phyloP scores from a whole-genome alignment of 139 green algal species.

The Micractinium sp. region DNA sequence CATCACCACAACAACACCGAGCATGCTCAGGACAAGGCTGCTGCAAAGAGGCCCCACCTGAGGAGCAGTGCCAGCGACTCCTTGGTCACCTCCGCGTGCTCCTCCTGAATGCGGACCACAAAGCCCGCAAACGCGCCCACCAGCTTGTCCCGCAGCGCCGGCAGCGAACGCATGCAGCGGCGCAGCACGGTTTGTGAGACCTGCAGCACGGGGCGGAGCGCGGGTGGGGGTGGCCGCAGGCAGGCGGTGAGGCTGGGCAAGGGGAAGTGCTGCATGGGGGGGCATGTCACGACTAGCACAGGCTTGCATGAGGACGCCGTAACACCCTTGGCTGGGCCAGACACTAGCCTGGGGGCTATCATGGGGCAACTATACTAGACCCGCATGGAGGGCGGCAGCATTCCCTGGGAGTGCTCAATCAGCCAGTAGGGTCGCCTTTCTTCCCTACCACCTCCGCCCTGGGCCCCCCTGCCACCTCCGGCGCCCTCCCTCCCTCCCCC shows the following conservation, averaged over 20 bases:
- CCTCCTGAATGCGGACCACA: conserved; percentile 67
- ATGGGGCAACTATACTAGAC: too few relatives aligned
- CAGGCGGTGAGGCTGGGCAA: too few relatives aligned
- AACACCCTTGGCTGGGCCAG: too few relatives aligned
- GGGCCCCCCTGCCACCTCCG: background rate
- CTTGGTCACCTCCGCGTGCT: conserved; percentile 64
- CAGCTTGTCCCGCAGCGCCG: conserved; percentile 66
- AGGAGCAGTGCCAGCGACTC: conserved; percentile 19
- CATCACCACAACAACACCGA: too few relatives aligned
- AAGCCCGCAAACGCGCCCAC: conserved; percentile 65
- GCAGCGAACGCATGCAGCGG: conserved; percentile 62
- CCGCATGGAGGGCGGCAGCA: background rate
- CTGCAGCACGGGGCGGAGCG: background rate
- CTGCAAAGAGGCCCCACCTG: background rate
- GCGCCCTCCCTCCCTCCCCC: background rate
- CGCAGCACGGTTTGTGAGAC: conserved; percentile 59
- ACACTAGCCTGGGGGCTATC: too few relatives aligned
- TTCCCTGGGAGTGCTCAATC: too few relatives aligned
- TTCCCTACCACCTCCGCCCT: too few relatives aligned
- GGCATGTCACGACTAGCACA: too few relatives aligned
- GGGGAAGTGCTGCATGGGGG: too few relatives aligned
- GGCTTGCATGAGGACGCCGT: too few relatives aligned
- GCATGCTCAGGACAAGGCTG: background rate
- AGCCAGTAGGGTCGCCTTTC: too few relatives aligned
- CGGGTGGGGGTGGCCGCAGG: too few relatives aligned